Percentiles rank a stretch among this genome's conserved stretches.
Conservation (phyloP, 305 asterid genomes). For the Rubia balearica region DNA sequence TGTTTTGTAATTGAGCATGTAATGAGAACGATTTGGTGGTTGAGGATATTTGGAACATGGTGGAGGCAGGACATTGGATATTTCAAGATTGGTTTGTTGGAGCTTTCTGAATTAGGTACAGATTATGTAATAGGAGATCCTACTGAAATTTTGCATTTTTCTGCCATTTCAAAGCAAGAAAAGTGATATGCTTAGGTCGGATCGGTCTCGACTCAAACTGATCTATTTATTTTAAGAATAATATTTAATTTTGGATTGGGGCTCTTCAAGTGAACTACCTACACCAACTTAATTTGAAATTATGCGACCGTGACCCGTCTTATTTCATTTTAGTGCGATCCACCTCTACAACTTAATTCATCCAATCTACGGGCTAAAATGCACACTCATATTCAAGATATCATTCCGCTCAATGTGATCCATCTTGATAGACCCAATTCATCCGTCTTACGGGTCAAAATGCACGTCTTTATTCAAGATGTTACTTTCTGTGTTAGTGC, state of each 20-base stretch:
- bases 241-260: too few relatives aligned
- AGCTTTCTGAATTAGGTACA: constrained; percentile 5
- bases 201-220: too few relatives aligned
- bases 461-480: neutral
- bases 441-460: neutral
- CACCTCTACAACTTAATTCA: too few relatives aligned
- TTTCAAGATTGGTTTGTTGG: neutral
- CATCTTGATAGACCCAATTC: neutral
- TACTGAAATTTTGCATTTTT: neutral
- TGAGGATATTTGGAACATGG: neutral
- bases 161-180: neutral
- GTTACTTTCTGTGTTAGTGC: too few relatives aligned
- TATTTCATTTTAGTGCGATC: too few relatives aligned
- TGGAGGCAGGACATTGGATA: neutral
- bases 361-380: too few relatives aligned
- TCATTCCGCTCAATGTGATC: too few relatives aligned
- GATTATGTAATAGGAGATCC: neutral
- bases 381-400: too few relatives aligned
- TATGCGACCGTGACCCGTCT: too few relatives aligned
- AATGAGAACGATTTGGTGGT: constrained; percentile 7
- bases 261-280: too few relatives aligned
- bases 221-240: too few relatives aligned
- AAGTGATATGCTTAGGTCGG: neutral
- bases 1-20: neutral
- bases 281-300: too few relatives aligned